Evolutionary conservation across 805 yeast species (phyloP).

Genomic region (Cyberlindnera galapagoensis): DNA sequence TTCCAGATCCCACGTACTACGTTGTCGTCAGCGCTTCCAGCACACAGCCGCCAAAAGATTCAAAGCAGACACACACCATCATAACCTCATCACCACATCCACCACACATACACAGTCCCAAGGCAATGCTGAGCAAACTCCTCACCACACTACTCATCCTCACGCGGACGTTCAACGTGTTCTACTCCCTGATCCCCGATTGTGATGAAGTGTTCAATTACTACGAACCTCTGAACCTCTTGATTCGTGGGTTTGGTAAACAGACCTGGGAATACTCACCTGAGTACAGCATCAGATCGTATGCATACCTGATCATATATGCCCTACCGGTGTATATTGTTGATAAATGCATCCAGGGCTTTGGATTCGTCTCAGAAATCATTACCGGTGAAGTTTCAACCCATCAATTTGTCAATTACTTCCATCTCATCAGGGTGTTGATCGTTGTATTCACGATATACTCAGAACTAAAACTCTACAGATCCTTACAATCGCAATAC

Average conservation of each 20-base stretch:
- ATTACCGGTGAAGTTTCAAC: too few relatives aligned
- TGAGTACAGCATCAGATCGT: constrained; percentile 78
- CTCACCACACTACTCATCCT: constrained; percentile 19
- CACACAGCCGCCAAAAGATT: too few relatives aligned
- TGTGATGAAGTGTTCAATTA: constrained; percentile 92
- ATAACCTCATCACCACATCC: too few relatives aligned
- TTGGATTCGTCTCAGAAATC: constrained; percentile 4
- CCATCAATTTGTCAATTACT: too few relatives aligned
- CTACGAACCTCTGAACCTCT: constrained; percentile 86
- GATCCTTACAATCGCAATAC: too few relatives aligned
- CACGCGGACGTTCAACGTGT: constrained; percentile 34
- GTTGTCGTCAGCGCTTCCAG: too few relatives aligned
- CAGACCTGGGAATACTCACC: constrained; percentile 98
- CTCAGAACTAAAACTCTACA: too few relatives aligned
- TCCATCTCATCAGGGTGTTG: constrained; percentile 47
- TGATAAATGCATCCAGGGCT: too few relatives aligned
- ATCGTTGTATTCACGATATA: constrained; percentile 34
- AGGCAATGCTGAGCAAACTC: too few relatives aligned
- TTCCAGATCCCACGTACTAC: background rate
- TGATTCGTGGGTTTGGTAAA: constrained; percentile 78
- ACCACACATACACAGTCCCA: too few relatives aligned
- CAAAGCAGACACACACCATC: too few relatives aligned
- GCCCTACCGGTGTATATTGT: constrained; percentile 21
- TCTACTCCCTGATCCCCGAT: constrained; percentile 70
- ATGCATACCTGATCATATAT: constrained; percentile 59